phyloP scores from a whole-genome alignment of 495 filamentous ascomycete genomes.

The Penicillium angulare region DNA sequence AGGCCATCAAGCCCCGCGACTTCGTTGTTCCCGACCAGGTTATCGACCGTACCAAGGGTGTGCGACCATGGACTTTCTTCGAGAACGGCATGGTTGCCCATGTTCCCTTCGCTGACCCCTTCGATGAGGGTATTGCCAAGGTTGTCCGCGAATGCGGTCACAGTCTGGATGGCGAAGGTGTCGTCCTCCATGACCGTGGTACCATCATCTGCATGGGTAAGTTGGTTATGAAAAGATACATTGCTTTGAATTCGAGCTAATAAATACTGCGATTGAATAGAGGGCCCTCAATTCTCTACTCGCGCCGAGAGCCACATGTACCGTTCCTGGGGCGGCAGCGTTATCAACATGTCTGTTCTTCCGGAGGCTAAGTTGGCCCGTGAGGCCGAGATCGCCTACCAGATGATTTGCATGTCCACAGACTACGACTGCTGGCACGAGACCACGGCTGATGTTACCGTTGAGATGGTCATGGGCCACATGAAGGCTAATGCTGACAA shows the following conservation, averaged over 20 bases:
- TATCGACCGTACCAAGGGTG: constrained; percentile 95
- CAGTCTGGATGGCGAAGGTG: constrained; percentile 73
- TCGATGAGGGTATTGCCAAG: constrained; percentile 72
- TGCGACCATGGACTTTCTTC: constrained; percentile 92
- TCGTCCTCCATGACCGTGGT: constrained; percentile 73
- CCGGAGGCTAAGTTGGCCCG: constrained; percentile 94
- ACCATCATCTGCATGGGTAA: constrained; percentile 87
- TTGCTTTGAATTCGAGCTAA: not conserved
- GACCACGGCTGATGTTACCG: constrained; percentile 73
- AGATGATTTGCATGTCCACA: constrained; percentile 98
- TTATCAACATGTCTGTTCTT: constrained; percentile 98
- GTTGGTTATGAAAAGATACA: constrained; percentile 23
- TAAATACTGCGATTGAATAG: constrained; percentile 35
- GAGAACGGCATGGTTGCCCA: constrained; percentile 91
- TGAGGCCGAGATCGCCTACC: constrained; percentile 94
- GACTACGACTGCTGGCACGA: constrained; percentile 98
- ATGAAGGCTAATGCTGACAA: constrained; percentile 92
- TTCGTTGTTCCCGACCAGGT: constrained; percentile 96
- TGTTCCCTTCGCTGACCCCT: constrained; percentile 93
- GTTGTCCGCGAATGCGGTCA: constrained; percentile 71
- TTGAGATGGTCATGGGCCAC: constrained; percentile 95
- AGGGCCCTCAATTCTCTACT: constrained; percentile 97
- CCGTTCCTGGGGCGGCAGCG: constrained; percentile 81
- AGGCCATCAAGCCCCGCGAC: constrained; percentile 89
- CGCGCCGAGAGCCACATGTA: constrained; percentile 94